Base-by-base conservation (phyloP, 257 asterid species). In the Vinca minor region DNA sequence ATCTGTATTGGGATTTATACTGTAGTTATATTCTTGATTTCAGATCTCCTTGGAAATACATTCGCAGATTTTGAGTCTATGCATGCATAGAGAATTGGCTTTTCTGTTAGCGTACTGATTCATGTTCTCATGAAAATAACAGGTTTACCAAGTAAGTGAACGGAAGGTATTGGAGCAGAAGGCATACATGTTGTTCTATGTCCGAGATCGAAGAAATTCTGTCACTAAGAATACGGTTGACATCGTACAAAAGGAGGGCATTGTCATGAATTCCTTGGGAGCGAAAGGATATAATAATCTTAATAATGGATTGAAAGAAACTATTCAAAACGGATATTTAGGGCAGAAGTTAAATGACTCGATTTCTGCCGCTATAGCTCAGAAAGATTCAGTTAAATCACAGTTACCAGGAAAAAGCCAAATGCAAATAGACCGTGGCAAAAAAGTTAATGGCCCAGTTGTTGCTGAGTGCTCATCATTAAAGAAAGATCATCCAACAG, bases 111-210 rank as follows among this genome's bases (percentile, higher is more conserved):
- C 28, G 20, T 44, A 36, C 69, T 64, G 14, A 57, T 36, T 28
- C 60, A 70, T 5, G 3, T 42, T 23, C 39, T 46, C 53, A 46
- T 58, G 53, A 64, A 65, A 48, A 73, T 69, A 53, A 71, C 80
- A 93, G 98, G 98, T 93, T 48, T 57, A 69, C 78, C 97, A 89
- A 83, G 97, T 93, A 32, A 83, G 60, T 65, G 96, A 93, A 80
- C 83, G 66, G 72, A 81, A 70, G 72, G 98, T 89, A 73, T 81
- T 93, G 74, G 87, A 81, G 66, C 98, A 93, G 78, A 87, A 93
- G 81, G 98, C 98, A 34, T 93, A 93, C 70, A 93, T 93, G 96
- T 74, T 93, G 72, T 93, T 93, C 73, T 93, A 93, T 74, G 95
- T 93, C 56, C 83, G 94, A 39, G 96, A 93, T 69, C 75, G 82